These are phyloP conservation scores for Staphylotrichum longicolle DNA, from an alignment of 495 filamentous ascomycete species.

Conservation along the genomic window DNA sequence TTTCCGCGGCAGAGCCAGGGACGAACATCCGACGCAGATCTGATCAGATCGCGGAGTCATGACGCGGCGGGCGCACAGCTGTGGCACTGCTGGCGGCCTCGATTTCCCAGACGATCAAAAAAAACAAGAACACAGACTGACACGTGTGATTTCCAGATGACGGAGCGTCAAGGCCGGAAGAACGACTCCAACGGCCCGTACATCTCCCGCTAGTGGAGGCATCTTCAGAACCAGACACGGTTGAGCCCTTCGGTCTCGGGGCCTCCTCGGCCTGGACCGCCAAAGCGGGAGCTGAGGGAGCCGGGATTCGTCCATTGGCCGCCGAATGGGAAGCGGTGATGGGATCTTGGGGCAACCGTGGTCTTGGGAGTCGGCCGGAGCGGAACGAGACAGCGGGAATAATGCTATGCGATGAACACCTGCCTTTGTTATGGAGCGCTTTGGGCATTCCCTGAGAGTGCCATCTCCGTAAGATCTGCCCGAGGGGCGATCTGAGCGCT, in stretches of 20 bases:
- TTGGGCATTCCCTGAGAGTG: too few species aligned
- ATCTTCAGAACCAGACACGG: background rate
- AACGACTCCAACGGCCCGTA: constrained; percentile 40
- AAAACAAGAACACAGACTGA: background rate
- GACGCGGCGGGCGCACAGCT: background rate
- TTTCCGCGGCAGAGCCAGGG: background rate
- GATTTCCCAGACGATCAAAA: too few species aligned
- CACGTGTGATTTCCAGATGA: constrained; percentile 34
- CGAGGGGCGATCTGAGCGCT: too few species aligned
- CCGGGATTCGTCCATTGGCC: too few species aligned
- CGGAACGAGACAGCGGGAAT: too few species aligned
- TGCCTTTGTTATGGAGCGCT: too few species aligned
- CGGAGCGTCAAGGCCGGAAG: constrained; percentile 42
- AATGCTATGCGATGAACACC: too few species aligned
- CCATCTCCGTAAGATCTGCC: too few species aligned
- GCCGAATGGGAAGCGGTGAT: too few species aligned
- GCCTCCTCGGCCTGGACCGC: background rate
- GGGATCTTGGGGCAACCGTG: too few species aligned
- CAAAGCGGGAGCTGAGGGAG: background rate
- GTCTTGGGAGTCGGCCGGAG: too few species aligned
- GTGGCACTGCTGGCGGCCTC: too few species aligned
- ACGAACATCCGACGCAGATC: constrained; percentile 4
- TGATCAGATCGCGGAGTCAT: constrained; percentile 1
- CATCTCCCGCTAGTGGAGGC: background rate
- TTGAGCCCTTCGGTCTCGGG: background rate